phyloP scores from a whole-genome alignment of 2,329 filamentous ascomycete genomes.

The Ascochyta viciae-villosae region DNA sequence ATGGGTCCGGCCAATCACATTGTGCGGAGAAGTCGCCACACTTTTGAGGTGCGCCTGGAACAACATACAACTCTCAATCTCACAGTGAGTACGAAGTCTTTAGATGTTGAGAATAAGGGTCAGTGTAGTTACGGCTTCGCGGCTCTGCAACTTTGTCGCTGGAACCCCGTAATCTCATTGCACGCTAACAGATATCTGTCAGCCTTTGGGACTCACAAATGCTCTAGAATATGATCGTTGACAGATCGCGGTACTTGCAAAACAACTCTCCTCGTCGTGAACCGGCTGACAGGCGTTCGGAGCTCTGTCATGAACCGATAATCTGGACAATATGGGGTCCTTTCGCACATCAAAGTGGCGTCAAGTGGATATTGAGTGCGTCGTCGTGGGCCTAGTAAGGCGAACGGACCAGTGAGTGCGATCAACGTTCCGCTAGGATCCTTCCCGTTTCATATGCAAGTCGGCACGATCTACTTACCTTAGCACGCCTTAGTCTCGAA shows the following conservation, averaged over 20 bases:
- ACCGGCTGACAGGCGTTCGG: neutral
- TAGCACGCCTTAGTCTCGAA: conserved; percentile 3
- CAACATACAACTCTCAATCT: conserved; percentile 1
- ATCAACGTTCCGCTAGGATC: conserved; percentile 16
- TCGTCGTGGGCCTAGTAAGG: conserved; percentile 8
- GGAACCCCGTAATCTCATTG: neutral
- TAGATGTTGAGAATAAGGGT: conserved; percentile 1
- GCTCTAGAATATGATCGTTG: neutral
- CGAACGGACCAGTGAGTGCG: conserved; percentile 7
- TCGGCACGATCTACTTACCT: conserved; percentile 13
- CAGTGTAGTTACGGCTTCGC: neutral
- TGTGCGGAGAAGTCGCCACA: conserved; percentile 26
- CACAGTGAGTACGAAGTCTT: neutral
- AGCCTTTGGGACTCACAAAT: neutral
- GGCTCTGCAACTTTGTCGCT: neutral
- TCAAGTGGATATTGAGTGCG: conserved; percentile 11
- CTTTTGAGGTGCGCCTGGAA: conserved; percentile 6
- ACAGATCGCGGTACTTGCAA: neutral
- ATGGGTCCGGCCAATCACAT: conserved; percentile 17
- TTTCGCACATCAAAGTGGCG: conserved; percentile 15
- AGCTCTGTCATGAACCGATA: neutral
- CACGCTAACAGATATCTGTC: neutral
- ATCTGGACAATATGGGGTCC: neutral
- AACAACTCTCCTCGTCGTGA: neutral
- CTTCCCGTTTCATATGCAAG: conserved; percentile 15